Conservation (phyloP, 1,284 basidiomycete species). For the Wallemia mellicola region DNA sequence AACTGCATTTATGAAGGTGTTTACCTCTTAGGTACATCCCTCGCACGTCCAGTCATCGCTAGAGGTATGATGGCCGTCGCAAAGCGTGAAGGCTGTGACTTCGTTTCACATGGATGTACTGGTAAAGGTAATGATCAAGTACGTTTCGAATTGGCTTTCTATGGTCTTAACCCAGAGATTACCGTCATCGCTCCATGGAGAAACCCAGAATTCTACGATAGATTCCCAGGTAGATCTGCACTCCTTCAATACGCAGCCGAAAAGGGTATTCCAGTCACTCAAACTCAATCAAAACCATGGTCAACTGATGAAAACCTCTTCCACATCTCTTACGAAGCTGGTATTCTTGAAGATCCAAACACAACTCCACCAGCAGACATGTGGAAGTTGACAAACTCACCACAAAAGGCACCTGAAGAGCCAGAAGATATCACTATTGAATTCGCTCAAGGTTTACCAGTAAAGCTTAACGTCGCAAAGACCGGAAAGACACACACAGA, state of each 20-base stretch:
- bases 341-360: conserved; percentile 91
- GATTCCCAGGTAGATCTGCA: conserved; percentile 79
- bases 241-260: conserved; percentile 68
- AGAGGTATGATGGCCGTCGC: conserved; percentile 94
- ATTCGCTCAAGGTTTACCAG: conserved; percentile 59
- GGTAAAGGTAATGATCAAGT: conserved; percentile 99
- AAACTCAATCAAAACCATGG: conserved; percentile 95
- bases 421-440: conserved; percentile 60
- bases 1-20: conserved; percentile 99
- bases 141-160: conserved; percentile 96
- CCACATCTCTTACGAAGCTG: conserved; percentile 99
- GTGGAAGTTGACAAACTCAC: conserved; percentile 87
- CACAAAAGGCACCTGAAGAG: conserved; percentile 46
- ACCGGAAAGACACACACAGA: conserved; percentile 33
- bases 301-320: conserved; percentile 91
- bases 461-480: conserved; percentile 32
- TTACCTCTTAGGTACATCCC: conserved; percentile 89
- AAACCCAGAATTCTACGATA: conserved; percentile 63
- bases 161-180: conserved; percentile 91
- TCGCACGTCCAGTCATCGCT: conserved; percentile 92
- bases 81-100: conserved; percentile 72
- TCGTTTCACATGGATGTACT: conserved; percentile 91
- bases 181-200: conserved; percentile 95
- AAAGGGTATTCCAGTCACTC: conserved; percentile 72
- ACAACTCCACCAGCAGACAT: conserved; percentile 87